Evolutionary conservation across 176 grass and related monocot species (phyloP), one percentile per base, ranked within the genome.

Genomic region (Avena sativa): DNA sequence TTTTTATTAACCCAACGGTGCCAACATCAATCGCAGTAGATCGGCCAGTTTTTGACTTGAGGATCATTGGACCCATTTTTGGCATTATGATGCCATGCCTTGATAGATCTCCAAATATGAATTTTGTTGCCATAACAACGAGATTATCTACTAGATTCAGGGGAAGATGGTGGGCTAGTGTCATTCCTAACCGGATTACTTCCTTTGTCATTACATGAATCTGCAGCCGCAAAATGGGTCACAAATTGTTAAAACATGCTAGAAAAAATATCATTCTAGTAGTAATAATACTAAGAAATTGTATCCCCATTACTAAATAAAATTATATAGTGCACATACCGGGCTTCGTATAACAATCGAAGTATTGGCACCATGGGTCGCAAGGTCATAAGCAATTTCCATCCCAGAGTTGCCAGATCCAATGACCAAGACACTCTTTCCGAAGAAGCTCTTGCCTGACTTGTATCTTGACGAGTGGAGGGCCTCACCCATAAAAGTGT

Each of bases 381-480:
- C 64, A 56, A 94, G 89, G 36, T 91, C 89, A 3, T 91, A 89
- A 3, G 89, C 87, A 1, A 94, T 91, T 80, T 94, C 92, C 84
- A 94, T 91, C 1, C 89, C 89, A 0, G 89, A 94, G 20, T 94
- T 91, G 21, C 92, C 92, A 2, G 49, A 52, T 2, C 92, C 92
- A 7, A 94, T 79, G 0, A 94, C 87, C 2, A 94, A 64, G 5
- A 94, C 75, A 0, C 15, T 87, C 50, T 69, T 52, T 5, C 76
- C 75, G 1, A 80, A n/a, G 26, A 91, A 94, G 0, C 0, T 1
- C 0, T 16, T 12, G 7, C 89, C 89, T 0, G 86, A 91, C 81
- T 85, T 91, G 69, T 65, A 94, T 0, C 2, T 0, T 0, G 89
- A 91, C 0, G 92, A 89, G 75, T 91, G 92, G 8, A 91, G 5